These are phyloP conservation scores for Quercus suber DNA, from an alignment of 306 rosid species.

Conservation along the genomic window DNA sequence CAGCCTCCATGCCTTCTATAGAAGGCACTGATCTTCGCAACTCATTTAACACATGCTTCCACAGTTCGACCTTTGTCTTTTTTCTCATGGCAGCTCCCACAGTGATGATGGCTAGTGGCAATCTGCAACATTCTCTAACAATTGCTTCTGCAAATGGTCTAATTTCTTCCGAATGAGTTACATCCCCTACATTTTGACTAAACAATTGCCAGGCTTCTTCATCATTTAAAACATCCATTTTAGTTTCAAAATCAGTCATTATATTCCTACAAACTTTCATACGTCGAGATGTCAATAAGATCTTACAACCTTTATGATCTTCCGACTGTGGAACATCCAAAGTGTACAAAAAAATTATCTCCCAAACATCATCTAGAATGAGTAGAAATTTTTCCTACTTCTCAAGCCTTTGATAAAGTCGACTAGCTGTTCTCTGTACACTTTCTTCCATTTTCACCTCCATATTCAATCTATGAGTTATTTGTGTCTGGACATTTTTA, in stretches of 20 bases:
- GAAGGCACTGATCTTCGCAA: background rate
- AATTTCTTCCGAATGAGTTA: constrained; percentile 2
- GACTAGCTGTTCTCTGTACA: background rate
- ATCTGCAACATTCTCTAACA: too few species aligned
- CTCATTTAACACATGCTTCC: constrained; percentile 3
- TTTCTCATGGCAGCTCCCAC: too few species aligned
- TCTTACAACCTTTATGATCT: constrained; percentile 12
- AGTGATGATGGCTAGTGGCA: background rate
- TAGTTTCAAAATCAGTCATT: background rate
- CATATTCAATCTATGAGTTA: constrained; percentile 10
- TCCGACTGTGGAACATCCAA: constrained; percentile 13
- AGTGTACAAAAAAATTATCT: background rate
- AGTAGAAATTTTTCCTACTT: background rate
- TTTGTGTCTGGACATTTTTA: background rate
- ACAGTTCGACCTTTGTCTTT: background rate
- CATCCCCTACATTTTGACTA: constrained; percentile 3
- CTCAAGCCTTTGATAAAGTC: background rate
- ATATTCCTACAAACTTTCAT: constrained; percentile 11
- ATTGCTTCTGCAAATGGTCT: too few species aligned
- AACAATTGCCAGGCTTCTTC: background rate
- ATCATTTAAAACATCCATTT: constrained; percentile 8
- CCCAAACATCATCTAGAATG: too few species aligned
- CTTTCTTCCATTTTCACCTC: constrained; percentile 17
- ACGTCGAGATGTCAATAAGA: constrained; percentile 1
- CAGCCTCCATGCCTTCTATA: background rate